Base-by-base conservation (phyloP, 345 rosid species). In the Cochlearia excelsa region DNA sequence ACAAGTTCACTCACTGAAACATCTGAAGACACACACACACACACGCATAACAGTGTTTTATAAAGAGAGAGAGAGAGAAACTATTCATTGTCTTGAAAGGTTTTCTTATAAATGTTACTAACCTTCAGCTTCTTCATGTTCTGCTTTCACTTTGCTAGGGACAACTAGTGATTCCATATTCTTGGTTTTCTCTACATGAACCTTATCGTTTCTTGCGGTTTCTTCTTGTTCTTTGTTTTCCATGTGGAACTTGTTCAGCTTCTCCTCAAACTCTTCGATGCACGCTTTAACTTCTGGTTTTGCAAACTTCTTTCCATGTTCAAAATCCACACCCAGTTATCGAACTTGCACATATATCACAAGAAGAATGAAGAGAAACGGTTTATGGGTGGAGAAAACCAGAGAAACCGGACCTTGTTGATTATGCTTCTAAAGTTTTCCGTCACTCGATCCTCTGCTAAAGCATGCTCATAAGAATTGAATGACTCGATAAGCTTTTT, bases 191-290 rank as follows among this genome's bases (percentile, higher is more conserved):
- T 81, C 82, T 41, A 69, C 70, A 78, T 93, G 91, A 61, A 80
- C 80, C 77, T 79, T 77, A 1, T 97, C 99, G 66, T 85, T 87
- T 84, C 86, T 85, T 54, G 95, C 87, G 6, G 97, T 89, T 52
- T 65, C 84, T 74, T 87, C 99, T 76, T 89, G 99, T 68, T 89
- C 97, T 82, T 89, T 89, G 88, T 80, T 89, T 73, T 89, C 97
- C 66, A 67, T 37, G 72, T 87, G 90, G 79, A 85, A 83, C 79
- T 85, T 89, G 61, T 79, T 80, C 52, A 93, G 76, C 80, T 93
- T 93, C 78, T 93, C 97, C 71, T 89, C 99, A 64, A 93, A 93
- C 71, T 93, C 99, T 71, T 93, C 99, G 2, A 89, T 84, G 80
- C 87, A 83, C 8, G 72, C 74, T 78, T 85, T 93, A 6, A 93